Evolutionary conservation across 1,284 basidiomycete species (phyloP).

Genomic region (Ustilago esculenta): DNA sequence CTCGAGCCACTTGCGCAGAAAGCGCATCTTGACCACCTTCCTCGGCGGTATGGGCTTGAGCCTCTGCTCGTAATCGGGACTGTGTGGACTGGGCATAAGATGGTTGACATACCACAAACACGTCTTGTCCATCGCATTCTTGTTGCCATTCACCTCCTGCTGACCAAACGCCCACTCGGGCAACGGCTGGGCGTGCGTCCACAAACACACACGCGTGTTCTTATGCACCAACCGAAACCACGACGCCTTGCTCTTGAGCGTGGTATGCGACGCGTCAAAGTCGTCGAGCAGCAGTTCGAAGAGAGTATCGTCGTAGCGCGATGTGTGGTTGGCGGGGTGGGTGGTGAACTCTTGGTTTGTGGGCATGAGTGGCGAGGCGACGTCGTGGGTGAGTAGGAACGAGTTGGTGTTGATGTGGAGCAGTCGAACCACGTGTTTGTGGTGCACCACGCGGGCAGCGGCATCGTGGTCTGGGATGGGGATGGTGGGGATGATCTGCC

Average conservation of each 20-base stretch:
- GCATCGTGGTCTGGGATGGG: slow-evolving; percentile 72
- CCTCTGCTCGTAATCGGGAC: slow-evolving; percentile 54
- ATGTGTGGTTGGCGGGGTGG: slow-evolving; percentile 71
- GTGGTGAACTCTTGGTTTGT: slow-evolving; percentile 94
- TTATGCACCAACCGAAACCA: slow-evolving; percentile 75
- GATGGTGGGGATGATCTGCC: slow-evolving; percentile 94
- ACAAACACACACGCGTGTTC: slow-evolving; percentile 88
- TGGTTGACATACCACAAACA: slow-evolving; percentile 89
- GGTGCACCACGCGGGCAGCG: slow-evolving; percentile 84
- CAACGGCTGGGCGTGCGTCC: slow-evolving; percentile 83
- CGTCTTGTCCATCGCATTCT: slow-evolving; percentile 83
- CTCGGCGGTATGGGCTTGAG: slow-evolving; percentile 70
- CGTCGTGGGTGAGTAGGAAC: slow-evolving; percentile 91
- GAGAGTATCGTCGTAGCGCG: slow-evolving; percentile 67
- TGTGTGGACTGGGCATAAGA: slow-evolving; percentile 73
- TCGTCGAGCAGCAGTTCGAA: slow-evolving; percentile 59
- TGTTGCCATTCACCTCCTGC: slow-evolving; percentile 98
- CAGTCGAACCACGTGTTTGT: slow-evolving; percentile 88
- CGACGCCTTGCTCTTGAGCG: slow-evolving; percentile 51
- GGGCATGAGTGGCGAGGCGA: slow-evolving; percentile 94
- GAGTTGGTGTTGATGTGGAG: slow-evolving; percentile 86
- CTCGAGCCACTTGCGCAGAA: slow-evolving; percentile 94
- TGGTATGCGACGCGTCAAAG: slow-evolving; percentile 14
- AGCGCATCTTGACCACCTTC: slow-evolving; percentile 81
- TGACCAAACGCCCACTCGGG: slow-evolving; percentile 98